A percentile compares a stretch with the other conserved stretches of the same genome.
Evolutionary conservation across 208 protist species (phyloP).

Genomic region (Acanthamoeba castellanii): DNA sequence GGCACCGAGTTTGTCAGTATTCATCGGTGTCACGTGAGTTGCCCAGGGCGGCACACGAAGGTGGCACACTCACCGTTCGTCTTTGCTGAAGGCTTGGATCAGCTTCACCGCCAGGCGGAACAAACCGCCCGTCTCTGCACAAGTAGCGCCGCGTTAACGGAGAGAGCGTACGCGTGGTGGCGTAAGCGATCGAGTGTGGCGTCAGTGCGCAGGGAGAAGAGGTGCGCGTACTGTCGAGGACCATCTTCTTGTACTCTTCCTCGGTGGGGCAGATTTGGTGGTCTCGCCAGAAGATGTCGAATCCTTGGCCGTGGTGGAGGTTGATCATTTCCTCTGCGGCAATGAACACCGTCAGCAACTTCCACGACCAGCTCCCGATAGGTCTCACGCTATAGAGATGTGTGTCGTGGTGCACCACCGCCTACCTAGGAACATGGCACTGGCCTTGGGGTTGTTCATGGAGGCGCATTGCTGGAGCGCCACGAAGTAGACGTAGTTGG

Average conservation of each 20-base stretch:
- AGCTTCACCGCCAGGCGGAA: constrained; percentile 89
- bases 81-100: constrained; percentile 87
- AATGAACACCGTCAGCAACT: neutral
- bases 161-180: no score
- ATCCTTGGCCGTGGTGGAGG: constrained; percentile 90
- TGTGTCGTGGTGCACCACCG: neutral
- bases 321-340: constrained; percentile 87
- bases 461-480: constrained; percentile 82
- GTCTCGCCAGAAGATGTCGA: constrained; percentile 92
- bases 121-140: constrained; percentile 91
- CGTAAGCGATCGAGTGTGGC: no score
- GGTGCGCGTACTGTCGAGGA: constrained; percentile 85
- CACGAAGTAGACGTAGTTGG: constrained; percentile 93
- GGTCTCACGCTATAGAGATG: neutral
- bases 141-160: neutral
- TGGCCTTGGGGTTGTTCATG: constrained; percentile 74
- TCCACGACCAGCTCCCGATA: no score
- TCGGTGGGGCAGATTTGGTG: constrained; percentile 86
- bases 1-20: no score
- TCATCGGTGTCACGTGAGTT: neutral
- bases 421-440: constrained; percentile 80
- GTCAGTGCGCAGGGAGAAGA: neutral
- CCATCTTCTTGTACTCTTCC: constrained; percentile 90
- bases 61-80: constrained; percentile 73
- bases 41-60: neutral